A percentile compares a stretch with the other conserved stretches of the same genome.
Evolutionary conservation across 2,329 filamentous ascomycete species (phyloP).

Genomic region (Knufia petricola): DNA sequence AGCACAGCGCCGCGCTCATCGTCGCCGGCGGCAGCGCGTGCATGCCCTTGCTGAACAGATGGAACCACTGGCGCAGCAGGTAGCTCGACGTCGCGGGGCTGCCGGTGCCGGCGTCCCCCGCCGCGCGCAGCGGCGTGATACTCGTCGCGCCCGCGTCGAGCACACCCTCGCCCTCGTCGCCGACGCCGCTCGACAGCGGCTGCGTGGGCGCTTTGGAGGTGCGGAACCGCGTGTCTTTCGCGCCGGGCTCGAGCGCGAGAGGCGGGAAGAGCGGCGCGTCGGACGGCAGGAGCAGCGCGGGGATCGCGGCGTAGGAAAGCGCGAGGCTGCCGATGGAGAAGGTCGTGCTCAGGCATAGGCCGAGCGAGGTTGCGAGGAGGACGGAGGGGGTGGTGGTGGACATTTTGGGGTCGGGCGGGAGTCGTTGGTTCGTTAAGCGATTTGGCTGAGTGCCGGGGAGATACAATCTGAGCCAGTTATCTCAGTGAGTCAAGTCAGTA

Average conservation of each 20-base stretch:
- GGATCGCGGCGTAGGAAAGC: slow-evolving; percentile 8
- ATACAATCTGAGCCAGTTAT: too few relatives aligned
- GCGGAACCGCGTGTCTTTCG: not conserved
- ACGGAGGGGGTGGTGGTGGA: not conserved
- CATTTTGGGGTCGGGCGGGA: not conserved
- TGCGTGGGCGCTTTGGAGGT: slow-evolving; percentile 7
- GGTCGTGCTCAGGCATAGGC: slow-evolving; percentile 7
- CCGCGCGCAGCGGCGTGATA: not conserved
- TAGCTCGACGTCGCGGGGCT: slow-evolving; percentile 1
- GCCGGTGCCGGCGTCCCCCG: not conserved
- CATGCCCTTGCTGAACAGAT: slow-evolving; percentile 11
- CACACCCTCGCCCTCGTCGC: slow-evolving; percentile 3
- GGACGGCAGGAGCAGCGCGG: slow-evolving; percentile 7
- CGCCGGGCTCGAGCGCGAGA: slow-evolving; percentile 5
- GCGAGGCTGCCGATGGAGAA: slow-evolving; percentile 8
- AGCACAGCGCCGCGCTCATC: not conserved
- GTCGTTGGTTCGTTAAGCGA: too few relatives aligned
- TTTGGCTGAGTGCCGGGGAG: too few relatives aligned
- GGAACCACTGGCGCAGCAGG: slow-evolving; percentile 10
- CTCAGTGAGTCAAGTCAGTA: too few relatives aligned
- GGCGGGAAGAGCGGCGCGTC: slow-evolving; percentile 8
- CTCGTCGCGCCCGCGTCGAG: slow-evolving; percentile 4
- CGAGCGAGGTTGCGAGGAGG: slow-evolving; percentile 2
- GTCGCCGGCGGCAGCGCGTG: slow-evolving; percentile 5
- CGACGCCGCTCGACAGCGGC: slow-evolving; percentile 6